Evolutionary conservation across 2,329 filamentous ascomycete genomes (phyloP).

Genomic region (Fusarium graminum): DNA sequence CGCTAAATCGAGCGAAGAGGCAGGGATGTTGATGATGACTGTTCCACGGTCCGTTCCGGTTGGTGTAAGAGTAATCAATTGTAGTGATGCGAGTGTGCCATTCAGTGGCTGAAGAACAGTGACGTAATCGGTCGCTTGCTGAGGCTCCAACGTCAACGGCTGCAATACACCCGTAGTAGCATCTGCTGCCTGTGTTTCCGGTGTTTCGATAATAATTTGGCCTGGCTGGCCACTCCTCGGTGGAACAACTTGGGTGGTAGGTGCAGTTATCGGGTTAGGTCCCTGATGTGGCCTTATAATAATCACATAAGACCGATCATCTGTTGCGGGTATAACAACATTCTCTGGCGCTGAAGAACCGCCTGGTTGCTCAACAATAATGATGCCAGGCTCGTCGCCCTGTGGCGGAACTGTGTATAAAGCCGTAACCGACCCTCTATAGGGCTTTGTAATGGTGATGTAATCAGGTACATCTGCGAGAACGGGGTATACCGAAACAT

Average conservation of each 20-base stretch:
- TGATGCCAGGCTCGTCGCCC: constrained; percentile 35
- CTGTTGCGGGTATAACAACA: constrained; percentile 38
- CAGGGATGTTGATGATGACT: constrained; percentile 38
- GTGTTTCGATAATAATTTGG: constrained; percentile 42
- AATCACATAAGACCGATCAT: constrained; percentile 35
- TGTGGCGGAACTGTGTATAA: constrained; percentile 41
- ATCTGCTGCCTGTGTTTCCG: constrained; percentile 22
- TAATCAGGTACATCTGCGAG: constrained; percentile 38
- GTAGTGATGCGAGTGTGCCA: constrained; percentile 7
- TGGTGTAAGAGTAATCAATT: constrained; percentile 31
- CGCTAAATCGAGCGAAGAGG: not conserved
- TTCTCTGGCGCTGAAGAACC: constrained; percentile 29
- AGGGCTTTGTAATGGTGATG: constrained; percentile 41
- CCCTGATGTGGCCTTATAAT: constrained; percentile 42
- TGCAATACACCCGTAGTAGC: not conserved
- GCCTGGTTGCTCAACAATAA: constrained; percentile 39
- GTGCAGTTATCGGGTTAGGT: constrained; percentile 26
- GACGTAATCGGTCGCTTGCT: constrained; percentile 25
- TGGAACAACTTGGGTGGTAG: constrained; percentile 33
- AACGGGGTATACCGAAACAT: constrained; percentile 46
- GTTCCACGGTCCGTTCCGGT: constrained; percentile 38
- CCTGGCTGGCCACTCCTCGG: constrained; percentile 29
- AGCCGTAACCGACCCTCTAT: constrained; percentile 37
- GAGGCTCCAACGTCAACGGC: constrained; percentile 31
- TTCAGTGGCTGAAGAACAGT: constrained; percentile 36